phyloP scores from a whole-genome alignment of 1,284 basidiomycete genomes.

The Heterobasidion occidentale region DNA sequence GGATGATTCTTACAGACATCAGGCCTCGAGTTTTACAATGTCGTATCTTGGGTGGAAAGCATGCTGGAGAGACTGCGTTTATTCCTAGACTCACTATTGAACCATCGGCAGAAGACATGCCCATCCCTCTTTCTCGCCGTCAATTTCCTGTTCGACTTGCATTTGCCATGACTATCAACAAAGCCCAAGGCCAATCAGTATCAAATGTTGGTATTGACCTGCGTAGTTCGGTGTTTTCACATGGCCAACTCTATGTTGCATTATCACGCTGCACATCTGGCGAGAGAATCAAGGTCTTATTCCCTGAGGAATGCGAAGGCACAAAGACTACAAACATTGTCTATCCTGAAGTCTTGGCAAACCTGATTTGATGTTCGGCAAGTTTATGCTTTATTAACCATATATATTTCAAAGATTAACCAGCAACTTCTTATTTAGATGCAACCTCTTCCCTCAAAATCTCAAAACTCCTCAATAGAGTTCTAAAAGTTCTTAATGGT shows the following conservation, averaged over 20 bases:
- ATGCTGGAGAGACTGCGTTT: conserved; percentile 17
- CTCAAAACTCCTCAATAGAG: too few relatives aligned
- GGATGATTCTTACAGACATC: conserved; percentile 11
- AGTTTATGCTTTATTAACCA: conserved; percentile 13
- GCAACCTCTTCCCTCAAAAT: too few relatives aligned
- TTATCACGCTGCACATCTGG: conserved; percentile 17
- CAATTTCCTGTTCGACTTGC: conserved; percentile 33
- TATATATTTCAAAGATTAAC: too few relatives aligned
- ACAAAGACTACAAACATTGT: not conserved
- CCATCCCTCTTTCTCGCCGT: conserved; percentile 17
- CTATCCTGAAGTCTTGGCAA: conserved; percentile 2
- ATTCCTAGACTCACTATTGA: conserved; percentile 21
- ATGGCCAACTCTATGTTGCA: conserved; percentile 37
- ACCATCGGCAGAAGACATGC: conserved; percentile 13
- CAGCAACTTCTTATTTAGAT: too few relatives aligned
- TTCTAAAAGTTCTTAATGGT: too few relatives aligned
- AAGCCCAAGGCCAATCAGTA: conserved; percentile 34
- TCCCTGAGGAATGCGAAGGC: not conserved
- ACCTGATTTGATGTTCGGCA: too few relatives aligned
- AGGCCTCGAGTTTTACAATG: conserved; percentile 16
- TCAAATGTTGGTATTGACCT: conserved; percentile 24
- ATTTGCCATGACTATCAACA: conserved; percentile 36
- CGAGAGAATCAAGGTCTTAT: not conserved
- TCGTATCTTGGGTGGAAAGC: conserved; percentile 15
- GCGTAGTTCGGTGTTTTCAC: conserved; percentile 26